Conservation (phyloP, 768 basidiomycete genomes). For the Boletus rubroflammeus region DNA sequence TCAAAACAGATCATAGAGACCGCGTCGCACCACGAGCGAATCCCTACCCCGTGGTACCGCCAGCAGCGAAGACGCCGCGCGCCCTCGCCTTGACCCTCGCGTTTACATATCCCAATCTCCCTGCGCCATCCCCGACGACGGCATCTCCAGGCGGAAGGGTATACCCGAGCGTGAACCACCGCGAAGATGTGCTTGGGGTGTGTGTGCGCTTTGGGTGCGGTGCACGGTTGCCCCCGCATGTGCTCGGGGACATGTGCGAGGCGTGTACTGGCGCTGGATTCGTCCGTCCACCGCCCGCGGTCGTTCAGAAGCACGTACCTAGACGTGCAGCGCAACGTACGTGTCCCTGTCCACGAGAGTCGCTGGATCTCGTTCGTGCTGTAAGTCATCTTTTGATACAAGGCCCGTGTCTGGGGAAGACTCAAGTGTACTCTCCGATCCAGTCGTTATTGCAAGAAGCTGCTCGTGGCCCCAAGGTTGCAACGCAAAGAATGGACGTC, state of each 20-base stretch:
- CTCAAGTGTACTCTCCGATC: neutral
- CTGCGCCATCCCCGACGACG: neutral
- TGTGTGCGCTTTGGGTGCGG: conserved; percentile 25
- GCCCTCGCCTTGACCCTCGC: neutral
- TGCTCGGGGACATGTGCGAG: conserved; percentile 8
- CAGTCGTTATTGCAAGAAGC: neutral
- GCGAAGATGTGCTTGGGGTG: neutral
- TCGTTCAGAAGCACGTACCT: neutral
- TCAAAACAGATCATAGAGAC: neutral
- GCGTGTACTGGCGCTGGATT: conserved; percentile 11
- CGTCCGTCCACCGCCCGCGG: neutral
- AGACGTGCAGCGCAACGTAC: neutral
- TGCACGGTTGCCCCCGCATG: neutral
- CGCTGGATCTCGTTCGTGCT: neutral
- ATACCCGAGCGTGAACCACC: neutral
- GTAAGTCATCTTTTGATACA: neutral
- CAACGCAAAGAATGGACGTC: neutral
- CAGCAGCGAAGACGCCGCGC: neutral
- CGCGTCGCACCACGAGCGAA: neutral
- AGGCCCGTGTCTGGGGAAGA: neutral
- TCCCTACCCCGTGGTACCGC: conserved; percentile 2
- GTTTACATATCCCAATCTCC: neutral
- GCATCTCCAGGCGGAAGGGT: neutral
- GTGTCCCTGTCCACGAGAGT: neutral
- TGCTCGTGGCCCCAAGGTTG: neutral